Percentiles rank a stretch among this genome's conserved stretches.
These are phyloP conservation scores for Chytriomyces sp. DNA, from an alignment of 192 early-diverging fungal species.

Conservation along the genomic window DNA sequence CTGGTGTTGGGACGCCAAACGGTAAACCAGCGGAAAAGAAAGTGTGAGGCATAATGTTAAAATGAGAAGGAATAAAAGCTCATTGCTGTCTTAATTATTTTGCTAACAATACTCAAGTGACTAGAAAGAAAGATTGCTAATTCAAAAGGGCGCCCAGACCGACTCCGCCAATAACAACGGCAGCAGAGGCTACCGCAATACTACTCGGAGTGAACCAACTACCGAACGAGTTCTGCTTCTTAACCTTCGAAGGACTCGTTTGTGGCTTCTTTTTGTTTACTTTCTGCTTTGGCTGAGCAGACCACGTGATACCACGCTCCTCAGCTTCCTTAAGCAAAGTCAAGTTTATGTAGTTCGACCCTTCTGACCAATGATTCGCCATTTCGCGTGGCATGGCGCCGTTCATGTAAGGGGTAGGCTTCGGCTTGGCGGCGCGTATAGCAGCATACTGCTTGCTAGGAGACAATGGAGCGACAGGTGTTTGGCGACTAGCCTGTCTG, in stretches of 20 bases:
- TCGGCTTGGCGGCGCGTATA: slow-evolving; percentile 21
- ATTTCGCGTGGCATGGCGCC: slow-evolving; percentile 13
- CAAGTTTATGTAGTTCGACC: neutral
- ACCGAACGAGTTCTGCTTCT: neutral
- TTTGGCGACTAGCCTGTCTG: neutral
- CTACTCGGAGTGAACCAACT: slow-evolving; percentile 22
- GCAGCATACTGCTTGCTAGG: slow-evolving; percentile 26
- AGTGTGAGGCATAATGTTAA: too few relatives aligned
- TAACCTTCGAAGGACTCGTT: neutral
- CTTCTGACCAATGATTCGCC: neutral
- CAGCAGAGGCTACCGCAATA: slow-evolving; percentile 24
- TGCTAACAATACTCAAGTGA: too few relatives aligned
- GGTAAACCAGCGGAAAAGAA: too few relatives aligned
- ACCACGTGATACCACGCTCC: slow-evolving; percentile 15
- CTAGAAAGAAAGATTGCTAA: too few relatives aligned
- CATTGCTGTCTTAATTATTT: too few relatives aligned
- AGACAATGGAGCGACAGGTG: neutral
- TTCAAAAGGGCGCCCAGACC: neutral
- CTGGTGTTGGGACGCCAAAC: too few relatives aligned
- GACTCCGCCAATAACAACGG: slow-evolving; percentile 20
- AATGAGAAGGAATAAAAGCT: too few relatives aligned
- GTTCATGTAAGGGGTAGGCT: slow-evolving; percentile 27
- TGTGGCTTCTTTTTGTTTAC: neutral
- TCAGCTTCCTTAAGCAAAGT: slow-evolving; percentile 16
- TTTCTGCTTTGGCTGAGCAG: neutral